A percentile compares a stretch with the other conserved stretches of the same genome.
Conservation (phyloP, 495 filamentous ascomycete genomes). For the Penicillium salamii region DNA sequence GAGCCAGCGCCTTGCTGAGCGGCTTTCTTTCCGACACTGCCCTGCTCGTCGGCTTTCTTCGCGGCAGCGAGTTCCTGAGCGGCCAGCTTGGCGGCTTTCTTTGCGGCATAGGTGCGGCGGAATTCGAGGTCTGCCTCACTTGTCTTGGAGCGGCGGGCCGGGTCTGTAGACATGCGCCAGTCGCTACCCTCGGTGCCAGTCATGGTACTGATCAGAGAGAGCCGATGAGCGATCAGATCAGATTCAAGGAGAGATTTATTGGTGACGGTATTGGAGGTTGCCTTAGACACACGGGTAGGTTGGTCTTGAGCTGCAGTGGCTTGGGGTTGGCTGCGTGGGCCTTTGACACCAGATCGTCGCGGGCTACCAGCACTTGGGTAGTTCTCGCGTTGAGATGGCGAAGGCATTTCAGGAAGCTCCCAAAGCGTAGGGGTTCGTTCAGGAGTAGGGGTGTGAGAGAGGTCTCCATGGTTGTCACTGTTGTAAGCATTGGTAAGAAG, state of each 20-base stretch:
- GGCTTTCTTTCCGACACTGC: slow-evolving; percentile 8
- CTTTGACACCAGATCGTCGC: slow-evolving; percentile 35
- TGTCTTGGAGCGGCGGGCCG: slow-evolving; percentile 15
- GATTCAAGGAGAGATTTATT: too few species aligned
- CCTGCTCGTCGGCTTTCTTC: slow-evolving; percentile 4
- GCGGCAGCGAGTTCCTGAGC: too few species aligned
- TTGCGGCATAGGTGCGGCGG: slow-evolving; percentile 9
- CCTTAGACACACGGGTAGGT: slow-evolving; percentile 14
- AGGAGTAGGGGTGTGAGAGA: slow-evolving; percentile 37
- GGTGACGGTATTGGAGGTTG: too few species aligned
- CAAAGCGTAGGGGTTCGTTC: slow-evolving; percentile 29
- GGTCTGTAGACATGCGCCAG: slow-evolving; percentile 21
- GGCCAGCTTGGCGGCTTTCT: slow-evolving; percentile 6
- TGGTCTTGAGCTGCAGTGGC: slow-evolving; percentile 19
- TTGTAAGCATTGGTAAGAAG: slow-evolving; percentile 18
- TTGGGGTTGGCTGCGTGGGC: slow-evolving; percentile 36
- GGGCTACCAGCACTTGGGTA: slow-evolving; percentile 28
- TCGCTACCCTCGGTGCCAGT: slow-evolving; percentile 29
- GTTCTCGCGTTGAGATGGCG: slow-evolving; percentile 26
- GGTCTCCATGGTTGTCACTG: slow-evolving; percentile 12
- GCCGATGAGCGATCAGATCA: slow-evolving; percentile 11
- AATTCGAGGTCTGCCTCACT: slow-evolving; percentile 8
- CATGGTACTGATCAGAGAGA: slow-evolving; percentile 10
- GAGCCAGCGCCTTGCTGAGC: slow-evolving; percentile 10
- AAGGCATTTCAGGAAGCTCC: slow-evolving; percentile 24